Percentiles rank a stretch among this genome's conserved stretches.
Evolutionary conservation across 73 alveolate genomes (phyloP).

Genomic region (Paraurostyla sp.): DNA sequence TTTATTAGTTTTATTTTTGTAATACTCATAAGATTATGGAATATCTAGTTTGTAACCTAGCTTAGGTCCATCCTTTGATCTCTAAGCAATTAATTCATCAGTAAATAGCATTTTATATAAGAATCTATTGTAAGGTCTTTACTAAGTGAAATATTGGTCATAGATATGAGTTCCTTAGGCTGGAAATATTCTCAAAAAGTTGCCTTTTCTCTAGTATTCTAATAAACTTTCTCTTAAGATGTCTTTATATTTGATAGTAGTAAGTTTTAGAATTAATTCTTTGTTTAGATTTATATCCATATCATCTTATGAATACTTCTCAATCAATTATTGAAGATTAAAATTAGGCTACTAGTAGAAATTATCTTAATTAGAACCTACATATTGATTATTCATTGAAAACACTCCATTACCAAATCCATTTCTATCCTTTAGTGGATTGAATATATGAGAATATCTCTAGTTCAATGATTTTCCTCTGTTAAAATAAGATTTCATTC

Average conservation of each 20-base stretch:
- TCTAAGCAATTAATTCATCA: constrained; percentile 44
- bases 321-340: not conserved
- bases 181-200: constrained; percentile 81
- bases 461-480: constrained; percentile 67
- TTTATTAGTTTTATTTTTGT: not conserved
- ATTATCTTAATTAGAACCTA: not conserved
- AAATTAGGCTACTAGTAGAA: constrained; percentile 20
- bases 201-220: constrained; percentile 75
- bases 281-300: constrained; percentile 1
- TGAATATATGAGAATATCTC: constrained; percentile 39
- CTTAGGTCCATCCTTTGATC: not conserved
- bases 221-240: constrained; percentile 67
- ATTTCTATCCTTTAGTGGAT: constrained; percentile 37
- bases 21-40: constrained; percentile 22
- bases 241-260: constrained; percentile 65
- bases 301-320: not conserved
- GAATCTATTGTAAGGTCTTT: constrained; percentile 60
- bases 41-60: not conserved
- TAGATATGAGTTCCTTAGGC: constrained; percentile 64
- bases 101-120: constrained; percentile 65
- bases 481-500: constrained; percentile 69
- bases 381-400: not conserved
- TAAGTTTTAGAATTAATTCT: constrained; percentile 11
- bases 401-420: not conserved
- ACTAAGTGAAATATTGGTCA: constrained; percentile 63